Conservation (phyloP, 106 monocot species). For the Narthecium ossifragum region DNA sequence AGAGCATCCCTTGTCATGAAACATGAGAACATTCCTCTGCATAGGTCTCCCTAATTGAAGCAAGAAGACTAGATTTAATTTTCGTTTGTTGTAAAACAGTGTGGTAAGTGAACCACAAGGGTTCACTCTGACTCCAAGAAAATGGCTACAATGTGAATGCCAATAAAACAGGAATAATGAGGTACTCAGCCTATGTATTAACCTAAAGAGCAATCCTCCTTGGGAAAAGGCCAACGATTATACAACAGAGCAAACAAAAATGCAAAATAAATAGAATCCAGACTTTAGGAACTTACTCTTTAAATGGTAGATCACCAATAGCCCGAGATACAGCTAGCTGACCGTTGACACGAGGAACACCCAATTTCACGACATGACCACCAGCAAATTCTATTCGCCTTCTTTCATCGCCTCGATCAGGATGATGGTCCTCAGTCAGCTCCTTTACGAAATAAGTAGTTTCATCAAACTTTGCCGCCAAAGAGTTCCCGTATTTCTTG, state of each 20-base stretch:
- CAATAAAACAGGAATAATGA: not conserved
- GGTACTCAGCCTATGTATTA: not conserved
- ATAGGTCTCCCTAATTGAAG: too few relatives aligned
- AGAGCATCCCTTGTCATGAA: too few relatives aligned
- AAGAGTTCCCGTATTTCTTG: constrained; percentile 13
- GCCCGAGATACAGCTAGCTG: constrained; percentile 79
- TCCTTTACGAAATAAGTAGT: constrained; percentile 55
- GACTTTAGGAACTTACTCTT: too few relatives aligned
- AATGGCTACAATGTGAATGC: not conserved
- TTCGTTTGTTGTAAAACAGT: too few relatives aligned
- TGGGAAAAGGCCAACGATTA: not conserved
- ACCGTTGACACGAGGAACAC: constrained; percentile 75
- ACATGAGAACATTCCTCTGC: too few relatives aligned
- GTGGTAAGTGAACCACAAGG: too few relatives aligned
- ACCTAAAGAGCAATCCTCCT: not conserved
- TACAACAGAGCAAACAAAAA: not conserved
- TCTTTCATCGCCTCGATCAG: constrained; percentile 77
- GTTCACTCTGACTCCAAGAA: too few relatives aligned
- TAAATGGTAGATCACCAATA: constrained; percentile 83
- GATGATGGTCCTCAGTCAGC: constrained; percentile 84
- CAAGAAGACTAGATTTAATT: too few relatives aligned
- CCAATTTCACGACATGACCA: constrained; percentile 76
- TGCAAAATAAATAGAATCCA: not conserved
- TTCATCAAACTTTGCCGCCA: constrained; percentile 24
- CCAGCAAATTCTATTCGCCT: constrained; percentile 79